phyloP scores from a whole-genome alignment of 2,329 filamentous ascomycete genomes.

The Aspergillus fumigatus region DNA sequence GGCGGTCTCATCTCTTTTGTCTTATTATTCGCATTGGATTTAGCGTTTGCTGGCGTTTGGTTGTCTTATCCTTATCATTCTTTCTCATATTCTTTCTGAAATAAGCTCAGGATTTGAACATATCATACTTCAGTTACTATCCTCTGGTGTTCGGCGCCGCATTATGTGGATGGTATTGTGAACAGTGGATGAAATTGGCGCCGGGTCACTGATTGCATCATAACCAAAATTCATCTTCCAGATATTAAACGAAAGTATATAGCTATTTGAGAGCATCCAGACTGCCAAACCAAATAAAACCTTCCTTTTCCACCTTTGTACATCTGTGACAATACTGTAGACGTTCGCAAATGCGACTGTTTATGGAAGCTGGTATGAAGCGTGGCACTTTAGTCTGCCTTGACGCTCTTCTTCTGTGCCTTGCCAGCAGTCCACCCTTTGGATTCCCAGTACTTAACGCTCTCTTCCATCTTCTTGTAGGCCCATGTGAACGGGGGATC shows the following conservation, averaged over 20 bases:
- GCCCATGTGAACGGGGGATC: conserved; percentile 42
- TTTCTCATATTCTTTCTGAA: neutral
- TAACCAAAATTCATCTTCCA: neutral
- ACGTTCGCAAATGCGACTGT: neutral
- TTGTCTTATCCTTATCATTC: neutral
- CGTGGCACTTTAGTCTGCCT: conserved; percentile 22
- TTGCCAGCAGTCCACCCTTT: conserved; percentile 30
- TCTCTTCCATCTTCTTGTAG: conserved; percentile 47
- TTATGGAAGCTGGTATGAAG: neutral
- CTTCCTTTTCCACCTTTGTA: neutral
- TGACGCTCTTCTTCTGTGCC: conserved; percentile 33
- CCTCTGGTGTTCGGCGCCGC: neutral
- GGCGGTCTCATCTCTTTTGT: neutral
- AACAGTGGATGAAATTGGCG: neutral
- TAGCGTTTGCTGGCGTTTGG: neutral
- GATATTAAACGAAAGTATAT: neutral
- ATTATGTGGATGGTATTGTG: neutral
- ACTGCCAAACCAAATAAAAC: neutral
- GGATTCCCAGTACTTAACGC: conserved; percentile 42
- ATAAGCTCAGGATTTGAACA: neutral
- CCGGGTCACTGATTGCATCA: neutral
- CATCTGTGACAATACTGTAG: neutral
- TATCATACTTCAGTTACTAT: neutral
- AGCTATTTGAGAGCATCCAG: neutral
- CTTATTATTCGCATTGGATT: neutral